Evolutionary conservation across 345 rosid genomes (phyloP).

Genomic region (Gossypium herbaceum): DNA sequence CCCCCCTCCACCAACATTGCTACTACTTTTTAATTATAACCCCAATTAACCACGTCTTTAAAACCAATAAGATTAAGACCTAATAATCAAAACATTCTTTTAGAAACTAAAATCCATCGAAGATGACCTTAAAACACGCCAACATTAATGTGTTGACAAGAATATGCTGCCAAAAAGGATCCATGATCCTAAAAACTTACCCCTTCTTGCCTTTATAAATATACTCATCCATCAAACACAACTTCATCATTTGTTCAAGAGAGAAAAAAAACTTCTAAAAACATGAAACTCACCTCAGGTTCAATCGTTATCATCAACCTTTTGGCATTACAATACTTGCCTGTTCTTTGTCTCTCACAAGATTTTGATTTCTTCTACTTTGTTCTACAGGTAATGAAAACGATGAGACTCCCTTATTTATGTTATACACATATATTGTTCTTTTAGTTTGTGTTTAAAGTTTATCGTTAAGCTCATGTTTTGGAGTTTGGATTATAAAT

Average conservation of each 20-base stretch:
- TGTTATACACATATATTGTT: neutral
- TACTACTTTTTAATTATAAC: no score
- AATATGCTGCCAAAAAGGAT: neutral
- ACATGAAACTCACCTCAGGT: conserved; percentile 29
- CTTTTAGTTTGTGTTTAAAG: neutral
- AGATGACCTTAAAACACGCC: neutral
- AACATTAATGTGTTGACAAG: neutral
- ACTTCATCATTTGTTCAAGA: neutral
- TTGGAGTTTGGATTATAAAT: neutral
- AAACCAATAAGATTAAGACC: neutral
- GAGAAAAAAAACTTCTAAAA: neutral
- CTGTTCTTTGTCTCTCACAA: conserved; percentile 33
- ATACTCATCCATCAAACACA: neutral
- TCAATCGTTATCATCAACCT: conserved; percentile 35
- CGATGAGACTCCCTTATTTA: no score
- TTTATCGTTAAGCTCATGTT: neutral
- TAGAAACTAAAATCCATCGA: neutral
- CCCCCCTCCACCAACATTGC: no score
- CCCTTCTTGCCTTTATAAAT: conserved; percentile 6
- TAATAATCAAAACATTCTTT: neutral
- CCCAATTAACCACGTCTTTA: neutral
- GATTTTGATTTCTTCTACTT: conserved; percentile 91
- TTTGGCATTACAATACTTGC: conserved; percentile 37
- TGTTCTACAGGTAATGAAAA: conserved; percentile 51
- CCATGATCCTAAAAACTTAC: neutral